A percentile compares a stretch with the other conserved stretches of the same genome.
phyloP scores from a whole-genome alignment of 768 basidiomycete species.

The Boletus rex-veris region DNA sequence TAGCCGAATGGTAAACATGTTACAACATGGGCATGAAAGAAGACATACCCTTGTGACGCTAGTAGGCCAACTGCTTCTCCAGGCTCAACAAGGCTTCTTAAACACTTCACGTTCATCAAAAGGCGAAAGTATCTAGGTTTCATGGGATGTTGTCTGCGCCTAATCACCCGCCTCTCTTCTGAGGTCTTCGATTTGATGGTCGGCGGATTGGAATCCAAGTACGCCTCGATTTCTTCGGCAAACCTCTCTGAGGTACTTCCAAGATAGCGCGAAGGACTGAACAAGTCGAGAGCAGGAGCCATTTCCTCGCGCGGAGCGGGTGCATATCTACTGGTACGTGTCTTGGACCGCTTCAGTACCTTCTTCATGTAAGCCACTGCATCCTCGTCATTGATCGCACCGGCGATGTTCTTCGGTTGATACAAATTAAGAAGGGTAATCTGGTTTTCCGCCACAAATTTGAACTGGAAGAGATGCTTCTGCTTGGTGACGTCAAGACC shows the following conservation, averaged over 20 bases:
- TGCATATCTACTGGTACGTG: slow-evolving; percentile 38
- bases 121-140: slow-evolving; percentile 62
- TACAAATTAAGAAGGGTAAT: slow-evolving; percentile 72
- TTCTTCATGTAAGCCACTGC: slow-evolving; percentile 86
- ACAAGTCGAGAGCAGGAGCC: slow-evolving; percentile 70
- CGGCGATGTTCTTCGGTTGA: slow-evolving; percentile 54
- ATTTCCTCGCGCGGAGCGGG: slow-evolving; percentile 56
- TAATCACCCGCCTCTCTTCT: slow-evolving; percentile 38
- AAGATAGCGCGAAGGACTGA: slow-evolving; percentile 73
- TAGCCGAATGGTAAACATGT: background rate
- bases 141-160: slow-evolving; percentile 46
- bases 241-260: slow-evolving; percentile 94
- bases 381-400: slow-evolving; percentile 59
- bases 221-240: slow-evolving; percentile 73
- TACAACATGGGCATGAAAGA: background rate
- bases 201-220: slow-evolving; percentile 73
- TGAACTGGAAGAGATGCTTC: slow-evolving; percentile 91
- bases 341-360: slow-evolving; percentile 68
- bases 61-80: slow-evolving; percentile 98
- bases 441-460: slow-evolving; percentile 88
- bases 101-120: slow-evolving; percentile 89
- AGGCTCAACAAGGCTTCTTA: slow-evolving; percentile 91
- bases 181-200: slow-evolving; percentile 40
- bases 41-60: slow-evolving; percentile 89
- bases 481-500: slow-evolving; percentile 96